Percentiles rank a stretch among this genome's conserved stretches.
Evolutionary conservation across 1,284 basidiomycete genomes (phyloP).

Genomic region (Psilocybe mexicana): DNA sequence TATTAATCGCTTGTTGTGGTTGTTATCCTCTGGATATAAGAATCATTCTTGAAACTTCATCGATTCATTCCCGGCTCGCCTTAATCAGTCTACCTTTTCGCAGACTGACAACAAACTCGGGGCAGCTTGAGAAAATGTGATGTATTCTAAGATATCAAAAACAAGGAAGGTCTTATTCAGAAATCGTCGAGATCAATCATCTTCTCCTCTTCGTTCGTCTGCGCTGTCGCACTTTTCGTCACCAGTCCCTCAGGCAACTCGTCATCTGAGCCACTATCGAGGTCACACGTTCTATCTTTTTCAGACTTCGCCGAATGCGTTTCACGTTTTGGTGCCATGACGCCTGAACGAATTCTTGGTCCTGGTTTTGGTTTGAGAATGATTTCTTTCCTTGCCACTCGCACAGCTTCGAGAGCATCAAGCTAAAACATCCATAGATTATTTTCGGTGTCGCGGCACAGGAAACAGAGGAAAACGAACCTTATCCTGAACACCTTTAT

Average conservation of each 20-base stretch:
- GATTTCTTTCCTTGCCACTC: conserved; percentile 47
- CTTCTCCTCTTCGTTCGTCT: conserved; percentile 11
- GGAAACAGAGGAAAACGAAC: conserved; percentile 33
- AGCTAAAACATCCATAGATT: conserved; percentile 38
- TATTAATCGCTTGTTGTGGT: not conserved
- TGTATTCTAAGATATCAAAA: not conserved
- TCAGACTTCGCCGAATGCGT: not conserved
- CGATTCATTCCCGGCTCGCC: no score
- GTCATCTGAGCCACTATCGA: conserved; percentile 12
- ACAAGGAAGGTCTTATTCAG: conserved; percentile 6
- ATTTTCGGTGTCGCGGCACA: not conserved
- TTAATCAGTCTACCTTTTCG: not conserved
- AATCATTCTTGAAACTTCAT: not conserved
- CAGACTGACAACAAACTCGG: not conserved
- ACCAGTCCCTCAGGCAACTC: conserved; percentile 11
- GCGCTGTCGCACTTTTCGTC: not conserved
- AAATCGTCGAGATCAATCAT: conserved; percentile 36
- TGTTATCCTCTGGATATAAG: not conserved
- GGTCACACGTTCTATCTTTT: conserved; percentile 1
- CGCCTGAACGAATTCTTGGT: conserved; percentile 52
- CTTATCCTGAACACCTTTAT: conserved; percentile 53
- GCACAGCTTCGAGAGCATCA: conserved; percentile 48
- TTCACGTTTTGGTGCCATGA: conserved; percentile 32
- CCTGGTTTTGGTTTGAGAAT: conserved; percentile 58
- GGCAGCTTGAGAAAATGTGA: not conserved